Percentiles rank a stretch among this genome's conserved stretches.
These are phyloP conservation scores for Parmelia sp. DNA, from an alignment of 495 filamentous ascomycete genomes.

Conservation along the genomic window DNA sequence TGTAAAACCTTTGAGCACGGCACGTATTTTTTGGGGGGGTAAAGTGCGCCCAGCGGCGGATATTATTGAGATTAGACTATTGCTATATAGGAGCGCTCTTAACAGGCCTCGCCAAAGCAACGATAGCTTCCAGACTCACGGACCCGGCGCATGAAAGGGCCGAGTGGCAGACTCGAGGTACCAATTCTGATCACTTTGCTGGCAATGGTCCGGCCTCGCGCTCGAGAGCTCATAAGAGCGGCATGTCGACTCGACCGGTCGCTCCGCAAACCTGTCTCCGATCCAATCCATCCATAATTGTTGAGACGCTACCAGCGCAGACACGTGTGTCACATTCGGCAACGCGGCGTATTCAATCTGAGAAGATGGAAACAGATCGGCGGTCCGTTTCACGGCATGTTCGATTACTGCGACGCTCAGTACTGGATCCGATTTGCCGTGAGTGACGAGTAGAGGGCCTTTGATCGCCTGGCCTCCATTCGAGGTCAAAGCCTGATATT, in stretches of 20 bases:
- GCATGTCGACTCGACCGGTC: slow-evolving; percentile 4
- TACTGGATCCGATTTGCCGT: slow-evolving; percentile 34
- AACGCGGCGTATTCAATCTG: slow-evolving; percentile 31
- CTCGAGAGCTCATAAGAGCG: background rate
- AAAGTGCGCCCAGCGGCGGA: no score
- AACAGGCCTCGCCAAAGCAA: no score
- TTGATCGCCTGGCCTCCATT: slow-evolving; percentile 32
- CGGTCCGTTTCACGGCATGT: slow-evolving; percentile 30
- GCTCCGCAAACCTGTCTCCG: slow-evolving; percentile 32
- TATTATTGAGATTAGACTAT: no score
- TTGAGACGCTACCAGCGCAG: slow-evolving; percentile 30
- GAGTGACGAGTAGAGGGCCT: slow-evolving; percentile 41
- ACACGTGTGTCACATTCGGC: slow-evolving; percentile 31
- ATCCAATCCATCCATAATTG: slow-evolving; percentile 38
- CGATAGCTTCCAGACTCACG: background rate
- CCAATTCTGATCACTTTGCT: slow-evolving; percentile 15
- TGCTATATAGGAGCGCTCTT: no score
- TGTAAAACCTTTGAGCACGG: slow-evolving; percentile 45
- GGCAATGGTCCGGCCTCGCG: background rate
- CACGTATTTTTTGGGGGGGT: no score
- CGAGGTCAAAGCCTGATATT: slow-evolving; percentile 14
- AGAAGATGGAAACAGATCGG: slow-evolving; percentile 17
- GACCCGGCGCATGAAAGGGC: slow-evolving; percentile 1
- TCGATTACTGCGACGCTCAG: slow-evolving; percentile 23
- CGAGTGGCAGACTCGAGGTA: slow-evolving; percentile 6